A percentile compares a stretch with the other conserved stretches of the same genome.
Conservation (phyloP, 78 protist genomes). For the slime mould (Dictyostelium discoideum) region DNA sequence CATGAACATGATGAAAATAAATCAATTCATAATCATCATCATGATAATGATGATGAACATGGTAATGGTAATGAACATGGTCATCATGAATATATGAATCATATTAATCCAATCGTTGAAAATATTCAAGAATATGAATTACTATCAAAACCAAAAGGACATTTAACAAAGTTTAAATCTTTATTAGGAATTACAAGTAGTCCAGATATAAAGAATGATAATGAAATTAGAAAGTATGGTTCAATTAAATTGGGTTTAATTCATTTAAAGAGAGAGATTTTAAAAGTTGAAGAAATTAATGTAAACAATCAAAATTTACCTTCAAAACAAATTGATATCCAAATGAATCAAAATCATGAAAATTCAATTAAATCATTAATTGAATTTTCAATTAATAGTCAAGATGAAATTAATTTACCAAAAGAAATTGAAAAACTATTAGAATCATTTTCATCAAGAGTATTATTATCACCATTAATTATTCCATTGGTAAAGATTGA, state of each 20-base stretch:
- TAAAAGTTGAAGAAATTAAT: not conserved
- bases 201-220: not conserved
- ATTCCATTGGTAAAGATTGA: not conserved
- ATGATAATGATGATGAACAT: not conserved
- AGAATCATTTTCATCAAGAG: not conserved
- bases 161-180: not conserved
- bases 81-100: not conserved
- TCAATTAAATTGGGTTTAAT: not conserved
- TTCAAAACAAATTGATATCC: not conserved
- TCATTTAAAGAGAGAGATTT: not conserved
- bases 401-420: not conserved
- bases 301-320: not conserved
- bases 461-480: not conserved
- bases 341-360: conserved; percentile 13
- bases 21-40: not conserved
- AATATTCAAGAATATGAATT: not conserved
- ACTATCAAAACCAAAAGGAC: not conserved
- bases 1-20: not conserved
- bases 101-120: not conserved
- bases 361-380: not conserved
- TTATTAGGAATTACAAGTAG: not conserved
- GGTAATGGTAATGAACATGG: not conserved
- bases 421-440: not conserved
- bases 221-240: not conserved
- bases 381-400: not conserved